Base-by-base conservation (phyloP, 169 alveolate species). In the Plasmodium billcollinsi region DNA sequence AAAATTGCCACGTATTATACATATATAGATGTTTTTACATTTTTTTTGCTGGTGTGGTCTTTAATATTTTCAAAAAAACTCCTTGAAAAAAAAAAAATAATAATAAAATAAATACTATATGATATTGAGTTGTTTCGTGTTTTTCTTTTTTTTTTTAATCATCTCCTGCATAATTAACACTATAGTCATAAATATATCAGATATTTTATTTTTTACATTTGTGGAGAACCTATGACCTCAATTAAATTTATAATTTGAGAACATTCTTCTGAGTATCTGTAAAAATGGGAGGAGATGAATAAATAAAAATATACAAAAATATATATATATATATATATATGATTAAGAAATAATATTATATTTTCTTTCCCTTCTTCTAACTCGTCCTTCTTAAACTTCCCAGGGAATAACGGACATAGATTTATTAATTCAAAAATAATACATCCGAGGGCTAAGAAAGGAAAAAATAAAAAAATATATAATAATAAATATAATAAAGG, bases 151-250 rank as follows among this genome's bases (percentile, higher is more conserved):
- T 66, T n/a, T 71, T 4, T 18, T 71, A 15, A 14, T 67, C 12
- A 63, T 63, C 12, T 12, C 11, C 21, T 58, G 24, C 26, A 7
- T 33, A 12, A n/a, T 69, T 7, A 29, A 69, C 59, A 26, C 26
- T 43, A 8, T 69, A n/a, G 18, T 69, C 3, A 39, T 39, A 39
- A 39, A 39, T 39, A 39, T 39, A 39, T 5, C 8, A 7, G 47
- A 39, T 39, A 52, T 3, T 52, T 52, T 54, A 20, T 26, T 73
- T 1, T 15, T 12, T 78, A 83, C 91, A 67, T 83, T 54, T 73
- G n/a, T 18, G 91, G 91, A 3, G 91, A 83, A 15, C 91, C 91
- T n/a, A 83, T 14, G 50, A 83, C 91, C 43, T 83, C 91, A 69
- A 83, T 83, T 43, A 83, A 54, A 58, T 83, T 83, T 69, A 83